These are phyloP conservation scores for Malus hybrid DNA, from an alignment of 331 rosid species.

Conservation along the genomic window DNA sequence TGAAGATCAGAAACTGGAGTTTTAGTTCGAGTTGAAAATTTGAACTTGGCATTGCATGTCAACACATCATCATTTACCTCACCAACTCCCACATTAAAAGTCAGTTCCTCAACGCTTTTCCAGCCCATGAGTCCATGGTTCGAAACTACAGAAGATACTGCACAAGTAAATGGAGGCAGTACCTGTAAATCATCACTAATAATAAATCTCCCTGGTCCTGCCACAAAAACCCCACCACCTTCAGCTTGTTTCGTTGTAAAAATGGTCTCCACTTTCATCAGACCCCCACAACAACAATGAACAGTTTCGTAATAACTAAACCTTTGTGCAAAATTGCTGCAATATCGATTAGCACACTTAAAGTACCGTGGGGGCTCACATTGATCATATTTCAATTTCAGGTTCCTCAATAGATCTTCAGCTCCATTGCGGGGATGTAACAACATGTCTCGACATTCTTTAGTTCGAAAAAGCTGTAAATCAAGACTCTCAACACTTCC, in stretches of 20 bases:
- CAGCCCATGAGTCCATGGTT: not conserved
- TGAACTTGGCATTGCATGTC: not conserved
- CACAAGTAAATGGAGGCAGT: not conserved
- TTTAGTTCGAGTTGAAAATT: too few species aligned
- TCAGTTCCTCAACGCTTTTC: not conserved
- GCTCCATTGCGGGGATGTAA: constrained; percentile 4
- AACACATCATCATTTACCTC: not conserved
- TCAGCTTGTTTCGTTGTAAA: not conserved
- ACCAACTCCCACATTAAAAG: not conserved
- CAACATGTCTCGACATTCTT: not conserved
- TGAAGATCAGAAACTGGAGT: not conserved
- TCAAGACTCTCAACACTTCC: not conserved
- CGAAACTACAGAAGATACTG: not conserved
- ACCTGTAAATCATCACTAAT: constrained; percentile 8
- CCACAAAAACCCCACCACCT: not conserved
- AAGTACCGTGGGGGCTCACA: not conserved
- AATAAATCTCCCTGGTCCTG: not conserved
- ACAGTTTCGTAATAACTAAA: not conserved
- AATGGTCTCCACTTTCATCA: not conserved
- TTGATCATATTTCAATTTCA: constrained; percentile 4
- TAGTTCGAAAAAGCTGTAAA: not conserved
- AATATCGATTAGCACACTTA: not conserved
- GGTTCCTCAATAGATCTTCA: constrained; percentile 1
- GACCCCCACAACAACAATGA: not conserved
- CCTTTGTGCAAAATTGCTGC: not conserved